Conservation (phyloP, 2,329 filamentous ascomycete genomes). For the Cladophialophora chaetospira region DNA sequence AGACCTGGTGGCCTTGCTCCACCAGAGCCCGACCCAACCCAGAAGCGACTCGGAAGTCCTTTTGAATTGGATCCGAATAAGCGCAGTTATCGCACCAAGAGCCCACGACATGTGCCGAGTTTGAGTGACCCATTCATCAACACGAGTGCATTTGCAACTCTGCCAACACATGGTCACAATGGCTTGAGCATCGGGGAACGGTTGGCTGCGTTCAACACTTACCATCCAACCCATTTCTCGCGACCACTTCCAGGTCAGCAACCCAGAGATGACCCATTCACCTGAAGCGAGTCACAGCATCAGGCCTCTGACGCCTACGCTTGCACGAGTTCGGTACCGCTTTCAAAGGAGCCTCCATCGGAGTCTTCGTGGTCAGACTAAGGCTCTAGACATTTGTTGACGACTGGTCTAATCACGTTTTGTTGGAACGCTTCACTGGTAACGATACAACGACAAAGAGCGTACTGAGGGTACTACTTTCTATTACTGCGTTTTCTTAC, state of each 20-base stretch:
- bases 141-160: constrained; percentile 28
- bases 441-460: no score
- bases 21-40: constrained; percentile 40
- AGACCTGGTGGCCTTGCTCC: constrained; percentile 35
- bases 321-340: no score
- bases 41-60: constrained; percentile 52
- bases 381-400: no score
- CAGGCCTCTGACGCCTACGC: no score
- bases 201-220: constrained; percentile 27
- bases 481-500: no score
- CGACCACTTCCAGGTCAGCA: constrained; percentile 8
- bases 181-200: constrained; percentile 30
- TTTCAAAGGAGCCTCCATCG: no score
- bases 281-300: no score
- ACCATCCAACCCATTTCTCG: constrained; percentile 25
- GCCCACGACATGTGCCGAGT: constrained; percentile 45
- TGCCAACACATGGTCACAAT: constrained; percentile 25
- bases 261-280: constrained; percentile 28
- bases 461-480: no score
- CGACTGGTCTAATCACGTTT: no score
- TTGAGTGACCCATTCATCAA: constrained; percentile 48
- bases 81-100: constrained; percentile 39
- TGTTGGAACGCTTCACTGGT: no score
- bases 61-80: constrained; percentile 45
- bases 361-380: no score